These are phyloP conservation scores for Acanthamoeba comandoni DNA, from an alignment of 208 protist species.

Conservation along the genomic window DNA sequence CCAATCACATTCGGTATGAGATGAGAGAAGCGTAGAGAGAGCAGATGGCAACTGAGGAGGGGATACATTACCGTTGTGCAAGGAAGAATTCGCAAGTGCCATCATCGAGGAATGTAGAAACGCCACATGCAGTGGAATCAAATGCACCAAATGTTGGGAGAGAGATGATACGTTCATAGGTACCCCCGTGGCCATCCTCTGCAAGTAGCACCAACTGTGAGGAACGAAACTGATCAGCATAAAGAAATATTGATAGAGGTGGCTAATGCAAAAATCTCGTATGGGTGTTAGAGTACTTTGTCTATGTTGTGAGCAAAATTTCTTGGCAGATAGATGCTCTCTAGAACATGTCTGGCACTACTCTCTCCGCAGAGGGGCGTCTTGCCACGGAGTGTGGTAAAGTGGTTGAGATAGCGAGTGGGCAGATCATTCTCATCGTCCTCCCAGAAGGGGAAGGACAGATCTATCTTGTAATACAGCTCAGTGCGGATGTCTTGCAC, in stretches of 20 bases:
- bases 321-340: background rate
- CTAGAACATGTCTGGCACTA: background rate
- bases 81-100: constrained; percentile 36
- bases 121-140: background rate
- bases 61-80: background rate
- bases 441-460: constrained; percentile 55
- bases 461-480: background rate
- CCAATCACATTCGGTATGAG: background rate
- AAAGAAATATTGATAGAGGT: background rate
- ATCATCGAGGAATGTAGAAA: constrained; percentile 5
- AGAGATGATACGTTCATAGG: constrained; percentile 26
- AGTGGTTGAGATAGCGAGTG: constrained; percentile 27
- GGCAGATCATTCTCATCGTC: constrained; percentile 3
- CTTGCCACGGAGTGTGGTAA: constrained; percentile 44
- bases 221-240: background rate
- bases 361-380: constrained; percentile 20
- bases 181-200: constrained; percentile 3
- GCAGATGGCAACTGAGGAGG: background rate
- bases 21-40: background rate
- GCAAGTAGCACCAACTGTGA: background rate
- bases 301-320: constrained; percentile 41
- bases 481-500: background rate
- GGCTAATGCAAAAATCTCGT: too few species aligned
- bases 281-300: too few species aligned
- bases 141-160: background rate